Conservation (phyloP, 371 early-diverging fungal species). For the Basidiobolus meristosporus region DNA sequence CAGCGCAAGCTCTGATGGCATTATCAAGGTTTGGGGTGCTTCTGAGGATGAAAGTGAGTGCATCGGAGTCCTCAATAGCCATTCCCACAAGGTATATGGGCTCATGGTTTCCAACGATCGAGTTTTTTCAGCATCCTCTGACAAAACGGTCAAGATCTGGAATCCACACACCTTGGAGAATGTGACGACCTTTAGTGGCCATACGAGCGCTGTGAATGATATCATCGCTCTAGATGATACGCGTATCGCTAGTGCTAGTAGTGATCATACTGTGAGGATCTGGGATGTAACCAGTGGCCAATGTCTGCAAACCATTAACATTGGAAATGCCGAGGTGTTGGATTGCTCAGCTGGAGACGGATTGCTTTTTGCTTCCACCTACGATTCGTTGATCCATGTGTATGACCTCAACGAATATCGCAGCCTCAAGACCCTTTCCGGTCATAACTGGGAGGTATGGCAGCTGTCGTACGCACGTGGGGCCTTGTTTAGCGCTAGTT, state of each 20-base stretch:
- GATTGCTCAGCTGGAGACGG: constrained; percentile 24
- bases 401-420: constrained; percentile 20
- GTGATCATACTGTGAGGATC: constrained; percentile 23
- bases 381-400: constrained; percentile 35
- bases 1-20: constrained; percentile 33
- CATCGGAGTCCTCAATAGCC: constrained; percentile 10
- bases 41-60: background rate
- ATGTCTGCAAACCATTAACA: constrained; percentile 17
- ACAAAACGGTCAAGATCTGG: constrained; percentile 36
- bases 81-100: constrained; percentile 32
- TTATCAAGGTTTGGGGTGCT: constrained; percentile 21
- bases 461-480: constrained; percentile 28
- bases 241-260: constrained; percentile 23
- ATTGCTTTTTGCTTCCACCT: constrained; percentile 34
- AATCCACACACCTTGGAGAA: constrained; percentile 24
- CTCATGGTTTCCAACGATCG: constrained; percentile 14
- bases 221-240: constrained; percentile 15
- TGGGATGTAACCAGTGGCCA: constrained; percentile 32
- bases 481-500: constrained; percentile 32
- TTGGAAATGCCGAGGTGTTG: constrained; percentile 25
- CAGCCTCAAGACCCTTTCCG: constrained; percentile 19
- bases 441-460: constrained; percentile 57
- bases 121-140: constrained; percentile 34
- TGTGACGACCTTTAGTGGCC: constrained; percentile 28
- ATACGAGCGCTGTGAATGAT: constrained; percentile 33